These are phyloP conservation scores for Aspergillus ruber DNA, from an alignment of 2,329 filamentous ascomycete species.

Conservation along the genomic window DNA sequence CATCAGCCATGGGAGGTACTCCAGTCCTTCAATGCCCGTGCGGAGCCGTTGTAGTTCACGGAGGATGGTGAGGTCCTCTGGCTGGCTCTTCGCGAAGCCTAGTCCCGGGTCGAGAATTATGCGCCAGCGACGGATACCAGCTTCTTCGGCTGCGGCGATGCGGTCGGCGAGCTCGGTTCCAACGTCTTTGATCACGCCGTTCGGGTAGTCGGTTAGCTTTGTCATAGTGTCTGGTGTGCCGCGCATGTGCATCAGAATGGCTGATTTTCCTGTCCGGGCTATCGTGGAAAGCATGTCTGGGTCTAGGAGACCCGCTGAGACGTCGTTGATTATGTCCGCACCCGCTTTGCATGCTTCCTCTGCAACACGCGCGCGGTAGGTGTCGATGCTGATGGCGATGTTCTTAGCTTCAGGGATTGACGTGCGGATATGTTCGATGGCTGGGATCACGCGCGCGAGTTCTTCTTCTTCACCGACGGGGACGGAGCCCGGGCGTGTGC, in stretches of 20 bases:
- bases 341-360: conserved; percentile 68
- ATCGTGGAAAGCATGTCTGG: conserved; percentile 74
- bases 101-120: conserved; percentile 92
- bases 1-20: conserved; percentile 77
- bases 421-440: conserved; percentile 64
- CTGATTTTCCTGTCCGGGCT: conserved; percentile 68
- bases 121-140: conserved; percentile 84
- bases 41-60: conserved; percentile 60
- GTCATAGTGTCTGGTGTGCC: conserved; percentile 80
- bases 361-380: conserved; percentile 80
- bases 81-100: conserved; percentile 79
- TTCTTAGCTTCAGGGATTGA: conserved; percentile 55
- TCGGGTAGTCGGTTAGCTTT: conserved; percentile 59
- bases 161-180: conserved; percentile 62
- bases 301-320: conserved; percentile 77
- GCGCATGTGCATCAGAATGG: conserved; percentile 90
- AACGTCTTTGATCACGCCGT: conserved; percentile 60
- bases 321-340: conserved; percentile 90
- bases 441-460: conserved; percentile 67
- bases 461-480: conserved; percentile 70
- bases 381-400: conserved; percentile 82
- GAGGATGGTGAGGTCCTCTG: conserved; percentile 77
- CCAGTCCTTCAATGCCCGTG: conserved; percentile 22
- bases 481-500: conserved; percentile 69
- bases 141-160: conserved; percentile 67